These are phyloP conservation scores for Moringa oleifera DNA, from an alignment of 345 rosid genomes.

Conservation along the genomic window DNA sequence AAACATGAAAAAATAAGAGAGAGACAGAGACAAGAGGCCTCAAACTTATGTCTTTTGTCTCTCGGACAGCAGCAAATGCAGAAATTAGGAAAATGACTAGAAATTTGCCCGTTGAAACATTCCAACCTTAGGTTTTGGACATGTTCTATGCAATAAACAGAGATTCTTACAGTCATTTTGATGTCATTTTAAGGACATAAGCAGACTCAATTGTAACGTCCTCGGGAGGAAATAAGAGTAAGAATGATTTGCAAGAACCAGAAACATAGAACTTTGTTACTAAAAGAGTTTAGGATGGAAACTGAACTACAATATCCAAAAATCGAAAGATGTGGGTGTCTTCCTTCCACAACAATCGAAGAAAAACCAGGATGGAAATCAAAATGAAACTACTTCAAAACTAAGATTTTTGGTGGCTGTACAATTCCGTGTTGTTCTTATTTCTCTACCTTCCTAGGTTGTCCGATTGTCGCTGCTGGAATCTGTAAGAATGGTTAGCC, in stretches of 20 bases:
- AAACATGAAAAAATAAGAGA: too few species aligned
- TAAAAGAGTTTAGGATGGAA: neutral
- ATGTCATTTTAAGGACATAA: too few species aligned
- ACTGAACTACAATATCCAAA: slow-evolving; percentile 17
- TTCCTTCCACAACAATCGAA: slow-evolving; percentile 16
- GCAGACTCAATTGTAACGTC: too few species aligned
- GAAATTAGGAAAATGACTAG: too few species aligned
- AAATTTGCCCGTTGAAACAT: too few species aligned
- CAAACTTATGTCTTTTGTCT: too few species aligned
- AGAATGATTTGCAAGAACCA: neutral
- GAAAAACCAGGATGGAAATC: slow-evolving; percentile 2
- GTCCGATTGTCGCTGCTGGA: slow-evolving; percentile 55
- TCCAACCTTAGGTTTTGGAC: too few species aligned
- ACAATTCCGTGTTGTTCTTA: slow-evolving; percentile 21
- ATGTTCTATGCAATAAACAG: too few species aligned
- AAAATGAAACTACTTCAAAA: slow-evolving; percentile 3
- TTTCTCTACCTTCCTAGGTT: slow-evolving; percentile 39
- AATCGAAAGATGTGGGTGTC: slow-evolving; percentile 13
- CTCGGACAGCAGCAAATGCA: too few species aligned
- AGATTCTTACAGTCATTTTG: too few species aligned
- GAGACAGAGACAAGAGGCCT: too few species aligned
- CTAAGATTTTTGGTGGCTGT: slow-evolving; percentile 23
- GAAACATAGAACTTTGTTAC: neutral
- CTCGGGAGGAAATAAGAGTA: too few species aligned
- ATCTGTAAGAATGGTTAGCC: slow-evolving; percentile 68